Conservation (phyloP, 345 rosid genomes). For the Sisymbrium irio region DNA sequence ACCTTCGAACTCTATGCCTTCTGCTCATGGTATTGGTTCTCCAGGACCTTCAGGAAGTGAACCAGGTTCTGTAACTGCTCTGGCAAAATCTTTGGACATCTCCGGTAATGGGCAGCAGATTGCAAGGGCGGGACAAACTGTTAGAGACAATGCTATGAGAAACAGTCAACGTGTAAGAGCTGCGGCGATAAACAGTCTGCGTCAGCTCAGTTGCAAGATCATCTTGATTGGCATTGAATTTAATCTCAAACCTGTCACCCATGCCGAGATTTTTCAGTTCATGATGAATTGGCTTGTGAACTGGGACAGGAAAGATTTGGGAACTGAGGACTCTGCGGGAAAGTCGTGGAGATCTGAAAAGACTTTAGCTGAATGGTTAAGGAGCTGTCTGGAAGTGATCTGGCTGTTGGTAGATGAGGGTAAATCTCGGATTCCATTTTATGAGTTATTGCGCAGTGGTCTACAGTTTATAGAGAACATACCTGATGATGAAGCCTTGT, state of each 20-base stretch:
- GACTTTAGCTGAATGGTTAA: conserved; percentile 80
- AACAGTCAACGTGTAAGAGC: conserved; percentile 59
- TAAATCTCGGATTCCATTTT: conserved; percentile 88
- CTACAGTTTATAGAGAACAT: conserved; percentile 94
- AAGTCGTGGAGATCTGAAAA: conserved; percentile 71
- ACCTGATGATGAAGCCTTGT: conserved; percentile 95
- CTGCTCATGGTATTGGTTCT: conserved; percentile 78
- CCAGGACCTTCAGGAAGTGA: conserved; percentile 70
- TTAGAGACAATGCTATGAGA: conserved; percentile 53
- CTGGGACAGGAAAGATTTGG: conserved; percentile 88
- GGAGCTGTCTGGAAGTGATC: conserved; percentile 89
- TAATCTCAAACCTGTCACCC: conserved; percentile 80
- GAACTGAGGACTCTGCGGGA: conserved; percentile 58
- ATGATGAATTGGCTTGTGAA: conserved; percentile 90
- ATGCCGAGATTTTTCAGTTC: conserved; percentile 70
- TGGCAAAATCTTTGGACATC: conserved; percentile 52
- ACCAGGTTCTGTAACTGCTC: conserved; percentile 48
- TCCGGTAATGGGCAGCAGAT: conserved; percentile 50
- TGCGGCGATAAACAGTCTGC: conserved; percentile 67
- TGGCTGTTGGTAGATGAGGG: conserved; percentile 89
- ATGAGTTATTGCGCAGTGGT: conserved; percentile 86
- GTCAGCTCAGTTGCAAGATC: conserved; percentile 88
- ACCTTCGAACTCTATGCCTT: conserved; percentile 48
- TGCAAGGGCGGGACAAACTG: conserved; percentile 44
- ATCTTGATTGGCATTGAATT: conserved; percentile 68